Conservation (phyloP, 805 yeast genomes). For the Pichia manshurica region DNA sequence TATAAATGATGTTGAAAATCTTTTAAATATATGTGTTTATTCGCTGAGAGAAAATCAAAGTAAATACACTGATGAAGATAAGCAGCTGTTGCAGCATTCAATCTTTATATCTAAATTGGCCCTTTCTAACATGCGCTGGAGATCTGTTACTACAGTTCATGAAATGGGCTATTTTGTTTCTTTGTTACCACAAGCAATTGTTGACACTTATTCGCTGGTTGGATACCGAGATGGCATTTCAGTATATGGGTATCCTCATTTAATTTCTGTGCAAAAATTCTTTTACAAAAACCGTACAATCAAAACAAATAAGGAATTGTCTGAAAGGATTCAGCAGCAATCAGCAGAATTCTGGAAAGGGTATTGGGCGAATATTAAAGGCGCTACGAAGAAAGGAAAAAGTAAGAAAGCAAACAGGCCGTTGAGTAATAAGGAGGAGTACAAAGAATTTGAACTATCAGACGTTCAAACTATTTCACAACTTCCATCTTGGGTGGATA, state of each 20-base stretch:
- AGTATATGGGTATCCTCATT: constrained; percentile 57
- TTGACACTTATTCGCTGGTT: constrained; percentile 41
- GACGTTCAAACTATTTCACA: constrained; percentile 24
- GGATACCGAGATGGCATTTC: constrained; percentile 30
- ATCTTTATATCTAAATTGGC: constrained; percentile 44
- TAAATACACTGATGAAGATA: constrained; percentile 35
- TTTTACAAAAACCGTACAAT: constrained; percentile 48
- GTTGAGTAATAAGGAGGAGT: constrained; percentile 15
- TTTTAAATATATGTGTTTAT: constrained; percentile 43
- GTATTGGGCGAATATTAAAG: constrained; percentile 40
- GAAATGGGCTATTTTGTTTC: constrained; percentile 57
- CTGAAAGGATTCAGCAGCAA: constrained; percentile 28
- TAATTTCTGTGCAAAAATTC: constrained; percentile 45
- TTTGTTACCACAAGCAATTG: constrained; percentile 39
- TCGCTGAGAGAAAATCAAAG: constrained; percentile 35
- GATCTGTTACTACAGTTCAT: constrained; percentile 50
- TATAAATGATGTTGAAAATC: constrained; percentile 47
- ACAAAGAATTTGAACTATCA: constrained; percentile 11
- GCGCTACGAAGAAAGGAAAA: constrained; percentile 29
- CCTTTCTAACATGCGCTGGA: constrained; percentile 49
- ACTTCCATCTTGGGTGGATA: constrained; percentile 24
- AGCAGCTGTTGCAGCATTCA: constrained; percentile 37
- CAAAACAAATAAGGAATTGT: constrained; percentile 27
- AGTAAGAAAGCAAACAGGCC: constrained; percentile 3
- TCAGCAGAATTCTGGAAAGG: constrained; percentile 46